phyloP scores from a whole-genome alignment of 148 eudicot species.

The Rheum nobile region DNA sequence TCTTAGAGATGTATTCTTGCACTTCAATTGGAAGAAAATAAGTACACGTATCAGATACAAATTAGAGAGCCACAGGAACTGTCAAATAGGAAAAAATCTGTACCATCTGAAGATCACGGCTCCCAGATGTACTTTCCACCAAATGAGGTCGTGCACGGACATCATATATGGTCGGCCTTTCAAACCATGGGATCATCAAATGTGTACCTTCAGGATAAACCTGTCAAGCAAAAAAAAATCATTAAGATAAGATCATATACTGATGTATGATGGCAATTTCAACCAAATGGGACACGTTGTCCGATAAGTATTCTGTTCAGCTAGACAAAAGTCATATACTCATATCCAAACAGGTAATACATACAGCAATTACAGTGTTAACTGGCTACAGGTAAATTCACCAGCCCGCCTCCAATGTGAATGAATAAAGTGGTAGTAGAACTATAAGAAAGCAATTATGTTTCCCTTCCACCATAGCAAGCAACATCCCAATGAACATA shows the following conservation, averaged over 20 bases:
- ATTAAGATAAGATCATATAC: background rate
- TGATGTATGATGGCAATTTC: background rate
- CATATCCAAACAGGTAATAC: background rate
- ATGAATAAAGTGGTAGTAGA: background rate
- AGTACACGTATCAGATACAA: background rate
- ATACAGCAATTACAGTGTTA: background rate
- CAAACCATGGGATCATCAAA: slow-evolving; percentile 85
- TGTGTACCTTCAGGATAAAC: slow-evolving; percentile 99
- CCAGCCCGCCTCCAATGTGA: background rate
- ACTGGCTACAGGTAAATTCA: background rate
- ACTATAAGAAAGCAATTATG: background rate
- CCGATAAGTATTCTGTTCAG: background rate
- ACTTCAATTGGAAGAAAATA: background rate
- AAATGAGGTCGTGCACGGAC: slow-evolving; percentile 92
- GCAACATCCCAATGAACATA: background rate
- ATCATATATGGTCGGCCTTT: slow-evolving; percentile 86
- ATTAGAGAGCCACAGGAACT: background rate
- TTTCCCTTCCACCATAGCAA: background rate
- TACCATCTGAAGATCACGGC: slow-evolving; percentile 99
- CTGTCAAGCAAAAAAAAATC: slow-evolving; percentile 19
- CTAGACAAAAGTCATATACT: background rate
- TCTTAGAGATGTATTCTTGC: background rate
- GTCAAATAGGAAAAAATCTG: background rate
- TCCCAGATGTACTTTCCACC: slow-evolving; percentile 91
- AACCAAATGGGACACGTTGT: background rate